These are phyloP conservation scores for Amanita fuliginea DNA, from an alignment of 768 basidiomycete genomes.

Conservation along the genomic window DNA sequence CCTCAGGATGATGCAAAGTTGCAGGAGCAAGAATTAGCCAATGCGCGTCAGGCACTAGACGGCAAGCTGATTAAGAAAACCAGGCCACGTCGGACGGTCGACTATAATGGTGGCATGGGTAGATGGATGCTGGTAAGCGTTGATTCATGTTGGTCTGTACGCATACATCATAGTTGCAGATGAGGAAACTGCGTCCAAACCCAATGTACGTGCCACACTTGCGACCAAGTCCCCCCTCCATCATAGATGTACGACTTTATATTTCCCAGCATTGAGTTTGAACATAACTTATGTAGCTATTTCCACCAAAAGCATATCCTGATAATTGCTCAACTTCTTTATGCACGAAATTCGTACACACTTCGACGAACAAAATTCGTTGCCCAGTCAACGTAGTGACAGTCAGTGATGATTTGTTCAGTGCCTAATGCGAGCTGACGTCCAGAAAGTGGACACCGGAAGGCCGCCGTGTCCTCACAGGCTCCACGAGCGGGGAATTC, in stretches of 20 bases:
- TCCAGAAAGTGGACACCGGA: conserved; percentile 87
- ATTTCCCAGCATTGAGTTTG: conserved; percentile 12
- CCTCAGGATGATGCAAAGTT: conserved; percentile 66
- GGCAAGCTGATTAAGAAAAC: conserved; percentile 86
- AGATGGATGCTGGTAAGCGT: conserved; percentile 72
- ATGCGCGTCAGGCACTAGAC: conserved; percentile 59
- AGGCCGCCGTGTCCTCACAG: conserved; percentile 85
- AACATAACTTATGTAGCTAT: conserved; percentile 41
- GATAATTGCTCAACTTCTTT: conserved; percentile 87
- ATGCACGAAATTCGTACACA: conserved; percentile 96
- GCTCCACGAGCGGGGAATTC: conserved; percentile 95
- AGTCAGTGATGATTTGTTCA: conserved; percentile 36
- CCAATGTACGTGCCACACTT: conserved; percentile 65
- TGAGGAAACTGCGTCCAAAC: conserved; percentile 71
- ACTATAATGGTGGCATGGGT: conserved; percentile 84
- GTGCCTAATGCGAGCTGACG: conserved; percentile 1
- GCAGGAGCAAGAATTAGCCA: conserved; percentile 72
- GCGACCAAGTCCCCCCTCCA: conserved; percentile 78
- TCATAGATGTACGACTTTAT: conserved; percentile 64
- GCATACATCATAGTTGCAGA: conserved; percentile 23
- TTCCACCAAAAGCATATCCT: conserved; percentile 88
- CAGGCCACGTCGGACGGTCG: conserved; percentile 86
- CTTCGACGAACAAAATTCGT: conserved; percentile 96
- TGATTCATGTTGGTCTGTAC: background rate
- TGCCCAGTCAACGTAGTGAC: conserved; percentile 95